Percentiles rank a stretch among this genome's conserved stretches.
Evolutionary conservation across 148 eudicot genomes (phyloP).

Genomic region (Oxyria digyna): DNA sequence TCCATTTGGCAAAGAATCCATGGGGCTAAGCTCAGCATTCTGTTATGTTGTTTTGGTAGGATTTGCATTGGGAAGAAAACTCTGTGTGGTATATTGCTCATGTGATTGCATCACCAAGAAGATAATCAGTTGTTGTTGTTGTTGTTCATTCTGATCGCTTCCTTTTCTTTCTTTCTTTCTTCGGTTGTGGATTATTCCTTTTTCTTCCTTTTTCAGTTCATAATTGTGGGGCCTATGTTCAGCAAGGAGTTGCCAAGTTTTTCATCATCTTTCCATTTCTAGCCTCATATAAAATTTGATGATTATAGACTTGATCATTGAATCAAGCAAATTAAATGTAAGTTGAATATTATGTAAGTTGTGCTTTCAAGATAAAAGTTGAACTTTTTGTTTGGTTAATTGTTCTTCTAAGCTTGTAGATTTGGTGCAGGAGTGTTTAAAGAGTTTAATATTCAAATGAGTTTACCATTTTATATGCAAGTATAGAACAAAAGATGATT

Average conservation of each 20-base stretch:
- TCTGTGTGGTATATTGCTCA: not conserved
- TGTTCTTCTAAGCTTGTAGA: too few species aligned
- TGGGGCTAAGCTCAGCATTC: constrained; percentile 1
- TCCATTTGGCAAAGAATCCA: not conserved
- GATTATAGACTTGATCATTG: not conserved
- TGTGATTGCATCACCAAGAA: not conserved
- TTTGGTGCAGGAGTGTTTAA: too few species aligned
- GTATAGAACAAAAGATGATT: too few species aligned
- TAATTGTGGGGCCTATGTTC: constrained; percentile 2
- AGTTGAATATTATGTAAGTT: not conserved
- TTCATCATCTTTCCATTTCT: not conserved
- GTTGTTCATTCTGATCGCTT: not conserved
- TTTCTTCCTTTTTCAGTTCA: not conserved
- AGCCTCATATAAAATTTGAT: not conserved
- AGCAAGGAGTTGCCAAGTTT: constrained; percentile 5
- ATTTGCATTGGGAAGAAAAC: constrained; percentile 6
- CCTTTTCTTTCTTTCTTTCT: not conserved
- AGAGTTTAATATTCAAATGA: too few species aligned
- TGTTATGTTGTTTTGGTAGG: constrained; percentile 5
- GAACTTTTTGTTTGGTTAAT: too few species aligned
- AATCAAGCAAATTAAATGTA: not conserved
- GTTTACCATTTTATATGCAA: too few species aligned
- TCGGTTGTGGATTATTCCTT: constrained; percentile 7
- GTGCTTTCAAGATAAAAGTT: too few species aligned
- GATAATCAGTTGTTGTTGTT: not conserved